These are phyloP conservation scores for Vigna trinervia DNA, from an alignment of 306 rosid genomes.

Conservation along the genomic window DNA sequence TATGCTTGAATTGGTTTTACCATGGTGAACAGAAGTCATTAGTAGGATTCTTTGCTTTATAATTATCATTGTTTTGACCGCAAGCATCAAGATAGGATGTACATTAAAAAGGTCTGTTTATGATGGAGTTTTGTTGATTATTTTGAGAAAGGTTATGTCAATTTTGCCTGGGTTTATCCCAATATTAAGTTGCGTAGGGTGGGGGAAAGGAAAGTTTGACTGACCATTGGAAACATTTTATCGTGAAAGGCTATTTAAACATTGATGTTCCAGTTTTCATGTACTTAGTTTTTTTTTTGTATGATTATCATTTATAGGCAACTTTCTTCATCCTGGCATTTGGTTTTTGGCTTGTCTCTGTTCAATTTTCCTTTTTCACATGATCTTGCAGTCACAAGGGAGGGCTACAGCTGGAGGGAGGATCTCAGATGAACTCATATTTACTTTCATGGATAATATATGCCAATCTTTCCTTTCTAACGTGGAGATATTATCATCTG, in stretches of 20 bases:
- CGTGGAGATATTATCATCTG: slow-evolving; percentile 65
- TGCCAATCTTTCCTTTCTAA: slow-evolving; percentile 69
- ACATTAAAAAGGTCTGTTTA: not conserved
- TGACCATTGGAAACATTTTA: slow-evolving; percentile 18
- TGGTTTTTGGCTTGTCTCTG: slow-evolving; percentile 20
- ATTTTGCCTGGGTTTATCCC: not conserved
- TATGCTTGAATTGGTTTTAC: not conserved
- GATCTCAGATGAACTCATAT: slow-evolving; percentile 57
- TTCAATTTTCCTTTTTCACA: slow-evolving; percentile 38
- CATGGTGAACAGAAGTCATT: slow-evolving; percentile 6
- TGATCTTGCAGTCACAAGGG: slow-evolving; percentile 64
- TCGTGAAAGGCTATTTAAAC: slow-evolving; percentile 22
- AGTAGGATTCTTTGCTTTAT: slow-evolving; percentile 19
- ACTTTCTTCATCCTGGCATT: not conserved
- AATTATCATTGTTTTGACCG: slow-evolving; percentile 16
- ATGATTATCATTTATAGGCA: slow-evolving; percentile 23
- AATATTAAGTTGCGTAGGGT: not conserved
- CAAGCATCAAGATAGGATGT: not conserved
- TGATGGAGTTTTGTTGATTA: not conserved
- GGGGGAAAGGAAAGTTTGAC: slow-evolving; percentile 1
- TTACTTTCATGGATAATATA: slow-evolving; percentile 63
- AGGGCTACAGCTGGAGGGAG: slow-evolving; percentile 45
- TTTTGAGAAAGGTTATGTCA: slow-evolving; percentile 9
- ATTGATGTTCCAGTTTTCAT: slow-evolving; percentile 36
- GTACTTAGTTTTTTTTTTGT: slow-evolving; percentile 37